Percentiles rank a stretch among this genome's conserved stretches.
Conservation (phyloP, 257 asterid genomes). For the Solanum chmielewskii region DNA sequence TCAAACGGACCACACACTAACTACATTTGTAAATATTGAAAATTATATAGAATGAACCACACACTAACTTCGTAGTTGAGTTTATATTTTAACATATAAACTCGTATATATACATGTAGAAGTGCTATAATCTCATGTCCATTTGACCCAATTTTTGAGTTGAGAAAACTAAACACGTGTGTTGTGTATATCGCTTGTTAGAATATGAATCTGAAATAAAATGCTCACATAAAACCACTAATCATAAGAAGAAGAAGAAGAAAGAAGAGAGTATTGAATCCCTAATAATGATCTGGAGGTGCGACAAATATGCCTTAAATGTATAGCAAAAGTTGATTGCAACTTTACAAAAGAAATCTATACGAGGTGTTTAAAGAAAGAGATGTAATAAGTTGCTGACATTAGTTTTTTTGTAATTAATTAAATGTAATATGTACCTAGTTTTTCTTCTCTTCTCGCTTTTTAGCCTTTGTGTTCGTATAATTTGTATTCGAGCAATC, state of each 20-base stretch:
- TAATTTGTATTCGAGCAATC: background rate
- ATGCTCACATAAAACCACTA: background rate
- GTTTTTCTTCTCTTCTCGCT: background rate
- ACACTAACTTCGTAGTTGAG: background rate
- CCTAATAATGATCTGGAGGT: background rate
- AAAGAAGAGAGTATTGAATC: background rate
- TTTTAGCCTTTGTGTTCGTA: background rate
- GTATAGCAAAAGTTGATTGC: background rate
- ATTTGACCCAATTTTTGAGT: background rate
- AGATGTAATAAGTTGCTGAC: background rate
- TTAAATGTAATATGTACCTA: background rate
- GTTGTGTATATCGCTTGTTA: background rate
- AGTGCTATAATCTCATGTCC: background rate
- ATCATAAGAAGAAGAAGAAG: background rate
- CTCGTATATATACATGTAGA: background rate
- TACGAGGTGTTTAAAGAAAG: background rate
- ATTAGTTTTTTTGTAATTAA: background rate
- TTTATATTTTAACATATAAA: background rate
- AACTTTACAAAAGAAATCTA: background rate
- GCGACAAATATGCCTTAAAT: background rate
- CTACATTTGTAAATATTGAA: background rate
- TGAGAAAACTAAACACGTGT: background rate
- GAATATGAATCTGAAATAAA: background rate
- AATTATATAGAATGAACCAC: background rate
- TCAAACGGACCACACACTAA: background rate